Percentiles rank a stretch among this genome's conserved stretches.
phyloP scores from a whole-genome alignment of 192 early-diverging fungal species.

The Entomortierella beljakovae region DNA sequence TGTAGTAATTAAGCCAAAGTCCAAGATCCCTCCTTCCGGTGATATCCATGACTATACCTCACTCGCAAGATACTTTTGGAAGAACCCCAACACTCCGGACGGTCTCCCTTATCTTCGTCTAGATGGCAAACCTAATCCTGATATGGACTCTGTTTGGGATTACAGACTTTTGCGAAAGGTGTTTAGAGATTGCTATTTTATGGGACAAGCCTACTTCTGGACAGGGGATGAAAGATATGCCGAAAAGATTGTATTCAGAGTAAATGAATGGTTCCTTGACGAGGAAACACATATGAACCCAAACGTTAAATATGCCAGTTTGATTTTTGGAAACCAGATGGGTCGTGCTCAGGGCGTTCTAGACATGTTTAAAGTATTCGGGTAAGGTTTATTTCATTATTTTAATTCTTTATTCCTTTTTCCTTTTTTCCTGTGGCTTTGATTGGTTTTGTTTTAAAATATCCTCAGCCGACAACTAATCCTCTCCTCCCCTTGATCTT shows the following conservation, averaged over 20 bases:
- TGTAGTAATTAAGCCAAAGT: constrained; percentile 58
- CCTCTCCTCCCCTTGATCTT: background rate
- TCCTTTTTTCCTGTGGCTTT: too few species aligned
- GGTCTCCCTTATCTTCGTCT: constrained; percentile 62
- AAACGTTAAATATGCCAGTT: constrained; percentile 65
- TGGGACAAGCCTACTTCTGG: constrained; percentile 66
- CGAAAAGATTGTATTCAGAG: constrained; percentile 47
- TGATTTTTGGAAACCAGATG: constrained; percentile 55
- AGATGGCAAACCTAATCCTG: constrained; percentile 66
- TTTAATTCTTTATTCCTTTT: too few species aligned
- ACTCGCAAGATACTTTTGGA: constrained; percentile 71
- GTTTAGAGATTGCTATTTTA: constrained; percentile 53
- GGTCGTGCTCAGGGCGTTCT: constrained; percentile 56
- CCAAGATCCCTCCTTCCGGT: constrained; percentile 56
- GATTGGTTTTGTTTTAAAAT: too few species aligned
- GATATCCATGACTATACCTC: constrained; percentile 69
- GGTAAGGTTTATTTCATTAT: constrained; percentile 16
- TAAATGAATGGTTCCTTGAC: constrained; percentile 70
- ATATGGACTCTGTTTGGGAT: constrained; percentile 58
- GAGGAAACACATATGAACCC: constrained; percentile 68
- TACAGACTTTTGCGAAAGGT: constrained; percentile 51
- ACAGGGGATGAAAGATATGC: constrained; percentile 64
- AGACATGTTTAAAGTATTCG: constrained; percentile 58
- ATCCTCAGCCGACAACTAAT: background rate
- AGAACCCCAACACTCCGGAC: constrained; percentile 36